phyloP scores from a whole-genome alignment of 805 yeast genomes.

The Starmerella potacharoeniae region DNA sequence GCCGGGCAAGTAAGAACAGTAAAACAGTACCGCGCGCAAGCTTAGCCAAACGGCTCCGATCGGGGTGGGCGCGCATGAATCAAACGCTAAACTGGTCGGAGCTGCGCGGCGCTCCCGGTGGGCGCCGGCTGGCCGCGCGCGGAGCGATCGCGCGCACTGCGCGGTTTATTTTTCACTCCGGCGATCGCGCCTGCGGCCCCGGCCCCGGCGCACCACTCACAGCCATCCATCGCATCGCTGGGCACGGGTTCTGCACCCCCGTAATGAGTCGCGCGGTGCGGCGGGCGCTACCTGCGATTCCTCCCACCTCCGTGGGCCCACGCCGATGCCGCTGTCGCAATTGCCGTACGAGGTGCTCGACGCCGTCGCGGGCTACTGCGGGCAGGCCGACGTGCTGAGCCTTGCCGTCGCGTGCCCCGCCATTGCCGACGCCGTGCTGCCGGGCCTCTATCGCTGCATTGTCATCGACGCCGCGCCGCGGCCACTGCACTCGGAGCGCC shows the following conservation, averaged over 20 bases:
- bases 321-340: slow-evolving; percentile 7
- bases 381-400: slow-evolving; percentile 28
- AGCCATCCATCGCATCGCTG: neutral
- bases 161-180: no score
- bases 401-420: slow-evolving; percentile 24
- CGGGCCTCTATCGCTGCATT: slow-evolving; percentile 25
- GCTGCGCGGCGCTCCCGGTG: no score
- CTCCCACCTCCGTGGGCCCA: neutral
- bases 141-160: no score
- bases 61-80: no score
- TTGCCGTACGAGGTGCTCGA: slow-evolving; percentile 26
- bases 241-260: neutral
- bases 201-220: neutral
- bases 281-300: no score
- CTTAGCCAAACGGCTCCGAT: no score
- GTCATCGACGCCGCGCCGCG: slow-evolving; percentile 27
- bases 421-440: slow-evolving; percentile 20
- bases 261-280: neutral
- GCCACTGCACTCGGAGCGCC: slow-evolving; percentile 18
- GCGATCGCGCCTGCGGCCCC: no score
- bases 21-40: no score
- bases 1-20: no score
- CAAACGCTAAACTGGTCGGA: no score
- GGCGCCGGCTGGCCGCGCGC: no score
- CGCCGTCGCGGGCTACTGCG: slow-evolving; percentile 23